A percentile compares a stretch with the other conserved stretches of the same genome.
phyloP scores from a whole-genome alignment of 2,329 filamentous ascomycete species.

The Akanthomyces lecanii region DNA sequence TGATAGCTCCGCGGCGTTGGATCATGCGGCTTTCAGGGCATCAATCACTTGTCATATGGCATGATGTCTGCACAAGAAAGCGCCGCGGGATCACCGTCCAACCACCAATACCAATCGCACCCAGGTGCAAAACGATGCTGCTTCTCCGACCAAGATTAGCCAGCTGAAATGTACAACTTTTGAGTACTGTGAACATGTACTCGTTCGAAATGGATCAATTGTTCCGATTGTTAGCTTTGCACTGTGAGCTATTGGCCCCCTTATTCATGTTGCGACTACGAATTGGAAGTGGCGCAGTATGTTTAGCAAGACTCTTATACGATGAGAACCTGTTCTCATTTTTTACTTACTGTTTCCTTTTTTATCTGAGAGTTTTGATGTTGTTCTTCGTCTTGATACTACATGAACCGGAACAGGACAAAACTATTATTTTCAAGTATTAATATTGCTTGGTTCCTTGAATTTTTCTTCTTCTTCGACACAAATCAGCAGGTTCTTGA shows the following conservation, averaged over 20 bases:
- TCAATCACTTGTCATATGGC: not conserved
- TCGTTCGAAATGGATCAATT: conserved; percentile 6
- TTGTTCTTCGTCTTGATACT: conserved; percentile 9
- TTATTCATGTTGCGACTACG: conserved; percentile 1
- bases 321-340: conserved; percentile 3
- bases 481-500: not conserved
- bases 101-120: not conserved
- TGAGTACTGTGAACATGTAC: conserved; percentile 19
- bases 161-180: conserved; percentile 23
- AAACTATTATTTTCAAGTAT: conserved; percentile 7
- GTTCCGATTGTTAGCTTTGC: conserved; percentile 1
- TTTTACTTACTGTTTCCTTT: not conserved
- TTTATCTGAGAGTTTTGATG: conserved; percentile 8
- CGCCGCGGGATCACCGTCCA: not conserved
- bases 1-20: not conserved
- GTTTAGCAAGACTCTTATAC: conserved; percentile 1
- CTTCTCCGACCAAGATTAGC: not conserved
- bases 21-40: not conserved
- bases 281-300: conserved; percentile 2
- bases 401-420: conserved; percentile 11
- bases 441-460: not conserved
- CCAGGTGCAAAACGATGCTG: conserved; percentile 15
- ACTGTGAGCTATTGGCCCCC: not conserved
- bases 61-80: not conserved
- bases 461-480: not conserved